phyloP scores from a whole-genome alignment of 140 eudicot species.

The Ambrosia hybrid region DNA sequence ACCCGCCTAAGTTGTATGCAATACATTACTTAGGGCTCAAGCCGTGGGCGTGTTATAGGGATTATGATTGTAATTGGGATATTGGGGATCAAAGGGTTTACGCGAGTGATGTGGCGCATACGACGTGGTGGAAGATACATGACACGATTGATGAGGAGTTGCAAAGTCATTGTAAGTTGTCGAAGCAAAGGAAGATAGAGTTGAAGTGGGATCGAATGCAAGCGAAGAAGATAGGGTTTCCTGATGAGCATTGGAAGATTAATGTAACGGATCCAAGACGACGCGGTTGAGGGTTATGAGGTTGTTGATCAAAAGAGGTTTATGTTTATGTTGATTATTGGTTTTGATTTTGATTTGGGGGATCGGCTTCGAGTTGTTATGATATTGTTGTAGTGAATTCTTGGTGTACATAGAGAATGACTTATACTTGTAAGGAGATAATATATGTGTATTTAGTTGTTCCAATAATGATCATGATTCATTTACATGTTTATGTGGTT shows the following conservation, averaged over 20 bases:
- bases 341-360: slow-evolving; percentile 26
- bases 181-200: slow-evolving; percentile 61
- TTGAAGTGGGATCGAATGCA: slow-evolving; percentile 65
- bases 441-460: slow-evolving; percentile 21
- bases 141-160: slow-evolving; percentile 63
- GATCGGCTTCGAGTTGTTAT: background rate
- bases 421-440: slow-evolving; percentile 26
- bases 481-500: no score
- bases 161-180: slow-evolving; percentile 52
- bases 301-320: slow-evolving; percentile 7
- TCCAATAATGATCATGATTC: background rate
- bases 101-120: slow-evolving; percentile 83
- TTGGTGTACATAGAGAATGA: slow-evolving; percentile 35
- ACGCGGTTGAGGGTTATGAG: slow-evolving; percentile 24
- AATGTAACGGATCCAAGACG: slow-evolving; percentile 83
- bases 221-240: slow-evolving; percentile 50
- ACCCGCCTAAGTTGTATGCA: slow-evolving; percentile 75
- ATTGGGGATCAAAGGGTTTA: slow-evolving; percentile 48
- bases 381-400: slow-evolving; percentile 19
- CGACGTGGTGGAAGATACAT: slow-evolving; percentile 81
- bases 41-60: slow-evolving; percentile 91
- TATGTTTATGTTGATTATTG: slow-evolving; percentile 6
- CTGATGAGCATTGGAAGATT: slow-evolving; percentile 68
- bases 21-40: slow-evolving; percentile 87
- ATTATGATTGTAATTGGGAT: slow-evolving; percentile 90